These are phyloP conservation scores for Fusarium setosum DNA, from an alignment of 2,329 filamentous ascomycete species.

Conservation along the genomic window DNA sequence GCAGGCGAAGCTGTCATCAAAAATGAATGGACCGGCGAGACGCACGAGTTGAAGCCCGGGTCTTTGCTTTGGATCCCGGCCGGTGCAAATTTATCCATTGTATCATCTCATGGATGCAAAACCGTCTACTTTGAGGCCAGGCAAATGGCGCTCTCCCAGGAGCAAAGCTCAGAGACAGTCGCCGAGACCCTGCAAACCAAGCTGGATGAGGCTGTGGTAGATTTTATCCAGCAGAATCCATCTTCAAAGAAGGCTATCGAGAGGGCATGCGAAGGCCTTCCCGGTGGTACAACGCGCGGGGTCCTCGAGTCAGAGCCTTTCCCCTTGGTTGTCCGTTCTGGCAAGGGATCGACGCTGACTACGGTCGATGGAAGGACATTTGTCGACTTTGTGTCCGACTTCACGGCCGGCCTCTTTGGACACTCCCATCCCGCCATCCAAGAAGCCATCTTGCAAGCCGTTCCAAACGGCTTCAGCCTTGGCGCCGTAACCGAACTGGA, in stretches of 20 bases:
- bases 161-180: neutral
- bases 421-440: constrained; percentile 66
- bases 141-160: neutral
- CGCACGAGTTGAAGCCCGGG: neutral
- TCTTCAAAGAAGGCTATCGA: neutral
- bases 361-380: neutral
- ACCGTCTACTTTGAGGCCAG: neutral
- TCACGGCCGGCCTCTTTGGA: constrained; percentile 69
- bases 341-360: neutral
- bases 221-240: neutral
- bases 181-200: neutral
- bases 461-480: constrained; percentile 60
- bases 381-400: constrained; percentile 67
- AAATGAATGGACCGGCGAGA: neutral
- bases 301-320: neutral
- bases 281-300: neutral
- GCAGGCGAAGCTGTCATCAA: neutral
- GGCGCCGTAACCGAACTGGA: constrained; percentile 62
- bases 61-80: neutral
- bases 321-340: neutral
- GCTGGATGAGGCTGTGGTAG: neutral
- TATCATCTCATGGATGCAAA: neutral
- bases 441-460: constrained; percentile 54
- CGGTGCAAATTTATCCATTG: neutral
- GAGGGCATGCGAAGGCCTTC: neutral